Conservation (phyloP, 2,329 filamentous ascomycete genomes). For the Colletotrichum cordylinicola region DNA sequence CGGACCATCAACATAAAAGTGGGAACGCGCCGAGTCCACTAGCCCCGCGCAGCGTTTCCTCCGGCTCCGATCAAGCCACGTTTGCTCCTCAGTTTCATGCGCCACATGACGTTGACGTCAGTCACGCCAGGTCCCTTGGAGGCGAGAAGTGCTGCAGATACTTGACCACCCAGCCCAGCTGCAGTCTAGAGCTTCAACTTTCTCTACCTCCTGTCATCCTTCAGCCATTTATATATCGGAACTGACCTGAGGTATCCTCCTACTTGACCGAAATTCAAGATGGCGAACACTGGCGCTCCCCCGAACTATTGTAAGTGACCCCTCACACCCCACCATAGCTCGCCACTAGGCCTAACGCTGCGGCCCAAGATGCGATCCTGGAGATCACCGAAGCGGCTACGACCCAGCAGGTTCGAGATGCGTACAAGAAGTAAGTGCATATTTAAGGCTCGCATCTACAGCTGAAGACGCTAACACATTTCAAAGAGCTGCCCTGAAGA, state of each 20-base stretch:
- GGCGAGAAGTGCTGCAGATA: background rate
- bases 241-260: background rate
- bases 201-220: background rate
- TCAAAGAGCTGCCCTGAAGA: constrained; percentile 81
- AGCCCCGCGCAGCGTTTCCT: background rate
- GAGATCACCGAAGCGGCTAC: constrained; percentile 77
- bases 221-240: background rate
- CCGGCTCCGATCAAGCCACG: constrained; percentile 30
- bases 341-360: constrained; percentile 18
- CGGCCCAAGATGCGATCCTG: constrained; percentile 70
- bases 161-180: background rate
- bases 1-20: background rate
- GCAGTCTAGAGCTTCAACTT: background rate
- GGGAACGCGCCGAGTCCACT: background rate
- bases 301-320: constrained; percentile 63
- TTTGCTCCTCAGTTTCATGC: constrained; percentile 24
- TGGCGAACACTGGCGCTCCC: constrained; percentile 40
- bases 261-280: background rate
- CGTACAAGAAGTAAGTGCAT: constrained; percentile 79
- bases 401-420: constrained; percentile 85
- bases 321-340: background rate
- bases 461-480: constrained; percentile 17
- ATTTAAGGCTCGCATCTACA: background rate
- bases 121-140: background rate
- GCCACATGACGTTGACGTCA: constrained; percentile 49